A percentile compares a stretch with the other conserved stretches of the same genome.
phyloP scores from a whole-genome alignment of 1,139 yeast species.

The Blastobotrys illinoisensis region DNA sequence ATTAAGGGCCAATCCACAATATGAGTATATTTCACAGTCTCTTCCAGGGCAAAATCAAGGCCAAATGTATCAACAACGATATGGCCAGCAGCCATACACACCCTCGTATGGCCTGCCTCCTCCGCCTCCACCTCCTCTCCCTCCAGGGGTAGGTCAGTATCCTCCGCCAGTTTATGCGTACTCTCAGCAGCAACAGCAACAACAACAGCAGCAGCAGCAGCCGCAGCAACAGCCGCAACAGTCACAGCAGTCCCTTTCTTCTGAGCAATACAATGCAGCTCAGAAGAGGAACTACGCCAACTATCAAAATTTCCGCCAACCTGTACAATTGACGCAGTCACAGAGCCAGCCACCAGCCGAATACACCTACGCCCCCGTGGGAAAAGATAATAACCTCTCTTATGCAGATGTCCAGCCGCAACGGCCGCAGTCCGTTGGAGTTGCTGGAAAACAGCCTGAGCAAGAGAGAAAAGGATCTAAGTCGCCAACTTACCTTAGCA shows the following conservation, averaged over 20 bases:
- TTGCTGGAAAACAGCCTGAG: constrained; percentile 4
- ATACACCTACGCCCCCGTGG: constrained; percentile 1
- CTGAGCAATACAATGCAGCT: constrained; percentile 8
- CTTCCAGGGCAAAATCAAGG: background rate
- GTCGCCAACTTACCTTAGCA: background rate
- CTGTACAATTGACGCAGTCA: constrained; percentile 13
- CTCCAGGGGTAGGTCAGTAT: constrained; percentile 11
- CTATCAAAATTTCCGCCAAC: constrained; percentile 3
- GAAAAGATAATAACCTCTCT: background rate
- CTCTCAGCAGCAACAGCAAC: constrained; percentile 12
- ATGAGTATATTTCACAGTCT: constrained; percentile 1
- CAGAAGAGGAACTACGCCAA: background rate
- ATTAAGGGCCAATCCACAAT: background rate
- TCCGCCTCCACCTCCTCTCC: constrained; percentile 7
- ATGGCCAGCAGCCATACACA: constrained; percentile 4
- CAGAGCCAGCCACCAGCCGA: constrained; percentile 9
- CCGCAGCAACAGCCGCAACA: constrained; percentile 12
- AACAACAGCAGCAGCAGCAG: constrained; percentile 14
- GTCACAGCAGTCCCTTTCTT: constrained; percentile 12
- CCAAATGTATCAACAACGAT: constrained; percentile 4
- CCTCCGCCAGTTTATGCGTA: constrained; percentile 8
- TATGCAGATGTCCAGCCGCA: constrained; percentile 8
- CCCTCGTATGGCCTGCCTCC: constrained; percentile 2
- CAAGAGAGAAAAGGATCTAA: background rate
- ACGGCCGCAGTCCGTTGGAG: constrained; percentile 20